phyloP scores from a whole-genome alignment of 1,139 yeast genomes.

The Candida smagusa region DNA sequence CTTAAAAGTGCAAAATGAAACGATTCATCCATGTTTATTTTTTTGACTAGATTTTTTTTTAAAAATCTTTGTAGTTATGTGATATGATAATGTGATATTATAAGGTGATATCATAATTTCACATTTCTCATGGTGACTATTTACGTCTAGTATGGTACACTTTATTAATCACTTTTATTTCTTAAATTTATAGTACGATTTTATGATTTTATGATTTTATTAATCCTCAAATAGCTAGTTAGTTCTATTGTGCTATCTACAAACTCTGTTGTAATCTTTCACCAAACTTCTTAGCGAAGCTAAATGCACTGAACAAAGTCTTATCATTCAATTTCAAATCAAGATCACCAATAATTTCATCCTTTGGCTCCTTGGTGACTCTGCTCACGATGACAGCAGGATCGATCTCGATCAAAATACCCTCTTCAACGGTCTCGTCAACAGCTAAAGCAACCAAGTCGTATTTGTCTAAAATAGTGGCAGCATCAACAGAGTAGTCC shows the following conservation, averaged over 20 bases:
- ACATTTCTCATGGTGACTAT: too few species aligned
- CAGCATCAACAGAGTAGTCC: constrained; percentile 73
- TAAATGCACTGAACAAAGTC: constrained; percentile 84
- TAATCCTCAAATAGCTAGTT: neutral
- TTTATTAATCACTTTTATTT: too few species aligned
- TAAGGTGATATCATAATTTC: too few species aligned
- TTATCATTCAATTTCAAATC: constrained; percentile 80
- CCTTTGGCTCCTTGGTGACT: constrained; percentile 74
- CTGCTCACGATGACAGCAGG: constrained; percentile 83
- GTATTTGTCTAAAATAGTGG: constrained; percentile 74
- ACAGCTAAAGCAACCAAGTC: constrained; percentile 83
- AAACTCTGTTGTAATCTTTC: constrained; percentile 83
- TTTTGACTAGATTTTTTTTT: constrained; percentile 3
- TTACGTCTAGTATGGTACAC: too few species aligned
- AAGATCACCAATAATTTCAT: constrained; percentile 15
- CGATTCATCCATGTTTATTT: constrained; percentile 17
- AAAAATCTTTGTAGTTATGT: neutral
- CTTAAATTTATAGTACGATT: too few species aligned
- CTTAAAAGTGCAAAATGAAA: constrained; percentile 23
- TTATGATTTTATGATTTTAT: neutral
- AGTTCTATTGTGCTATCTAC: constrained; percentile 16
- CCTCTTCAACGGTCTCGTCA: constrained; percentile 91
- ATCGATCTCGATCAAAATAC: constrained; percentile 87
- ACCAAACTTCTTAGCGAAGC: constrained; percentile 84
- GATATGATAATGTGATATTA: neutral